Base-by-base conservation (phyloP, 1,284 basidiomycete species). In the Fereydounia khargensis region DNA sequence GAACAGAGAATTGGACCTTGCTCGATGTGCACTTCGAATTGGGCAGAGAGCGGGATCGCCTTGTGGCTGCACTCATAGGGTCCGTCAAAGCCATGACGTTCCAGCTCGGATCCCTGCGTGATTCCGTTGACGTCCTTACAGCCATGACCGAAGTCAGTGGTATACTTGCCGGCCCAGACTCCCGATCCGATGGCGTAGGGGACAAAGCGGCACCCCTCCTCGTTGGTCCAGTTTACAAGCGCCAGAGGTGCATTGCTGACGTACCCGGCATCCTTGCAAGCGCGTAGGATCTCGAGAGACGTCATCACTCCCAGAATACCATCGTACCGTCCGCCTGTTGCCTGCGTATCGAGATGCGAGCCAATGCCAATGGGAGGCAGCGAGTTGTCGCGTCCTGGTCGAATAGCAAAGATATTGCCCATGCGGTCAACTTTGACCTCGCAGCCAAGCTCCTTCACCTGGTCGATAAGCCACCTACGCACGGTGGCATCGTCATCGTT, bases 371-470 rank as follows among this genome's bases (percentile, higher is more conserved):
- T 60, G 8, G 57, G 57, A 0, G 39, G 6, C 0, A 49, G 49
- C 2, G 18, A 3, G 3, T 37, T 45, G 21, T 48, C 51, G 20
- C n/a, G n/a, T n/a, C 71, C 71, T 0, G 48, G 39, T 1, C 59
- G 58, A 24, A 69, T 49, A 24, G 59, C 61, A 35, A 74, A 76
- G 49, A 75, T 71, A 65, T 75, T 76, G 25, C 74, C 74, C 65
- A 75, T 74, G 20, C 54, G 27, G 20, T 63, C 59, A 1, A 55
- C 38, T 11, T 53, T 60, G 20, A 75, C 68, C 4, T 31, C 31
- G 51, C 73, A 75, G 1, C 71, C 73, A 2, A 76, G 59, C 25
- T 55, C 43, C 42, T 66, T 42, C 19, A 59, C 47, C 49, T 75
- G 66, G 24, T 46, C 35, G 10, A 52, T 38, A 43, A 74, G 68